A percentile compares a stretch with the other conserved stretches of the same genome.
Evolutionary conservation across 164 flowering plant genomes (phyloP).

Genomic region (Houttuynia cordata): DNA sequence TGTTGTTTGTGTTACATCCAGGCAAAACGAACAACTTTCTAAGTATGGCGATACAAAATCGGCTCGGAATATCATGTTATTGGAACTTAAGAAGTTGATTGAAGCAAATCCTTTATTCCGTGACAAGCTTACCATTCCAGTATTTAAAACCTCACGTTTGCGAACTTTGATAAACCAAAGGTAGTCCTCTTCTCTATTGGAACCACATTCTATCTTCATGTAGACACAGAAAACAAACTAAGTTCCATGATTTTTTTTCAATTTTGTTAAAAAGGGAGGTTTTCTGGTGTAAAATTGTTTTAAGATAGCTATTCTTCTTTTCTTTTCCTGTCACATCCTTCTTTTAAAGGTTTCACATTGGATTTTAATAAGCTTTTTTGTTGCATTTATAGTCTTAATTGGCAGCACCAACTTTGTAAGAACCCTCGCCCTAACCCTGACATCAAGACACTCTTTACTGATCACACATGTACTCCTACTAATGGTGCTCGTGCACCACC

Average conservation of each 20-base stretch:
- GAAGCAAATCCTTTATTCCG: slow-evolving; percentile 86
- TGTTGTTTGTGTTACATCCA: slow-evolving; percentile 15
- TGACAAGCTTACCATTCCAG: slow-evolving; percentile 72
- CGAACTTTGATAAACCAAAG: slow-evolving; percentile 76
- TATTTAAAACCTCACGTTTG: slow-evolving; percentile 53
- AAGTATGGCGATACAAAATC: slow-evolving; percentile 82
- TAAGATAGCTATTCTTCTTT: not conserved
- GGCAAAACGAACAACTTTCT: slow-evolving; percentile 81
- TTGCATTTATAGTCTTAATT: slow-evolving; percentile 13
- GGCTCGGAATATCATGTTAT: slow-evolving; percentile 71
- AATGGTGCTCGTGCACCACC: slow-evolving; percentile 13
- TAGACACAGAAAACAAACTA: no score
- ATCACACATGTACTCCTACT: slow-evolving; percentile 13
- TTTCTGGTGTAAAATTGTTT: not conserved
- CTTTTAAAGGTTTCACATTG: not conserved
- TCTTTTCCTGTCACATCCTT: not conserved
- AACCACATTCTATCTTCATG: not conserved
- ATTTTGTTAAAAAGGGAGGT: no score
- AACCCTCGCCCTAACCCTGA: slow-evolving; percentile 14
- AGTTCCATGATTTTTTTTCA: no score
- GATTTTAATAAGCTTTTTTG: not conserved
- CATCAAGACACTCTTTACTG: slow-evolving; percentile 14
- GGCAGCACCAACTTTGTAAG: slow-evolving; percentile 17
- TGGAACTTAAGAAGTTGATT: slow-evolving; percentile 72
- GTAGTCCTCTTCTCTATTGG: slow-evolving; percentile 13